Evolutionary conservation across 805 yeast genomes (phyloP), one percentile per base, ranked within the genome.

Genomic region (Zygotorulaspora sp.): DNA sequence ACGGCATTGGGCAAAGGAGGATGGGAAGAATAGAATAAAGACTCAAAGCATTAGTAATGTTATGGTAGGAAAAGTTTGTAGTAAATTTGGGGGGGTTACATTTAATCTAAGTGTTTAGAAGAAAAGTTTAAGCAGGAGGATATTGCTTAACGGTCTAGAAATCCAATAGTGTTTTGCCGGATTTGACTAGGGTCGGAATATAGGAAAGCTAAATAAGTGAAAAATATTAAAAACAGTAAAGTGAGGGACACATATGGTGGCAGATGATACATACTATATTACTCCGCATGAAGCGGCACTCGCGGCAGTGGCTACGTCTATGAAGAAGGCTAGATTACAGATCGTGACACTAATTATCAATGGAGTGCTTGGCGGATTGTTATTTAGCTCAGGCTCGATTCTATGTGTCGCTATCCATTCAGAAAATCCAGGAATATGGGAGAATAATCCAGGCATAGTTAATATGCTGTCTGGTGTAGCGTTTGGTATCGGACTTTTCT

Each of bases 261-360:
- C 58, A 9, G 70, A 64, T 50, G 82, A 77, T 48, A 65, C 74
- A 2, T 63, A 69, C 48, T 84, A 82, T 51, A 70, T 82, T 34
- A 77, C 87, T 3, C 84, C 90, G 5, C 79, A 83, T 61, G 94
- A 84, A 51, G 79, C 90, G 2, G 92, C 92, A 0, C 60, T 84
- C 35, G 92, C 94, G 0, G 81, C 83, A 27, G 90, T 83, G 13
- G 94, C 94, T 6, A 84, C 92, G 0, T 70, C 87, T 2, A 83
- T 83, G 92, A 84, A 84, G 59, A 84, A 84, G 53, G 74, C 89
- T 3, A 69, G 94, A 58, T 68, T 82, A 19, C 70, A 77, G 45
- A 48, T 77, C 4, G 80, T 78, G 41, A 70, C 79, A 1, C 55
- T 84, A n/a, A 47, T 76, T 0, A 51, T 83, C 14, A 82, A 82